Evolutionary conservation across 2,329 filamentous ascomycete species (phyloP).

Genomic region (Coleophoma crateriformis): DNA sequence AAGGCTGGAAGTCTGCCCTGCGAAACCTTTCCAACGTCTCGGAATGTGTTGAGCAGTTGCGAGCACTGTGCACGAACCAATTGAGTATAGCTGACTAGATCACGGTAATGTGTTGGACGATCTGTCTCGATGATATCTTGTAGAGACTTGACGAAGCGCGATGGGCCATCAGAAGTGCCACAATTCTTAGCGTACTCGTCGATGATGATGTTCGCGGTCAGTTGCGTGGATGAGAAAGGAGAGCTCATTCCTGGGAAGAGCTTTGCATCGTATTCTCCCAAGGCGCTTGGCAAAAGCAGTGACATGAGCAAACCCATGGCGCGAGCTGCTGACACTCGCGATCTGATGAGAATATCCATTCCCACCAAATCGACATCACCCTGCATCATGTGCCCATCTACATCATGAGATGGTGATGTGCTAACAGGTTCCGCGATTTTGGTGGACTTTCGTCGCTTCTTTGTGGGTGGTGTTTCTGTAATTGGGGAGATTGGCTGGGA

Average conservation of each 20-base stretch:
- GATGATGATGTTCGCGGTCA: constrained; percentile 75
- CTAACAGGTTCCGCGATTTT: constrained; percentile 60
- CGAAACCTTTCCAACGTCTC: constrained; percentile 80
- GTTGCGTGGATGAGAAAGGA: constrained; percentile 77
- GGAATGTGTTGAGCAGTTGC: constrained; percentile 84
- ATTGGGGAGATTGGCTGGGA: constrained; percentile 29
- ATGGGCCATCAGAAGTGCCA: constrained; percentile 40
- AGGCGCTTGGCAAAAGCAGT: constrained; percentile 58
- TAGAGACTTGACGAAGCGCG: constrained; percentile 59
- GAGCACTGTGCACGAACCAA: constrained; percentile 88
- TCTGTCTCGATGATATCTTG: constrained; percentile 76
- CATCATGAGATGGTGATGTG: constrained; percentile 75
- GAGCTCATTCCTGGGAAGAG: constrained; percentile 65
- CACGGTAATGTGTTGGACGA: constrained; percentile 76
- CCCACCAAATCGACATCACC: constrained; percentile 95
- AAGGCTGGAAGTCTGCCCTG: constrained; percentile 70
- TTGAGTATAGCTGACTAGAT: constrained; percentile 85
- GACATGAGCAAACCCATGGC: constrained; percentile 84
- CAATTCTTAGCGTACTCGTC: constrained; percentile 77
- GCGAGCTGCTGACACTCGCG: constrained; percentile 78
- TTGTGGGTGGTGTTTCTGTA: constrained; percentile 34
- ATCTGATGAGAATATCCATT: constrained; percentile 80
- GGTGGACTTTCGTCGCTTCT: constrained; percentile 46
- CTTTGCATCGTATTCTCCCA: constrained; percentile 58
- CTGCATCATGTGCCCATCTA: constrained; percentile 96